Base-by-base conservation (phyloP, 2,329 filamentous ascomycete species). In the Pseudogymnoascus sp. region DNA sequence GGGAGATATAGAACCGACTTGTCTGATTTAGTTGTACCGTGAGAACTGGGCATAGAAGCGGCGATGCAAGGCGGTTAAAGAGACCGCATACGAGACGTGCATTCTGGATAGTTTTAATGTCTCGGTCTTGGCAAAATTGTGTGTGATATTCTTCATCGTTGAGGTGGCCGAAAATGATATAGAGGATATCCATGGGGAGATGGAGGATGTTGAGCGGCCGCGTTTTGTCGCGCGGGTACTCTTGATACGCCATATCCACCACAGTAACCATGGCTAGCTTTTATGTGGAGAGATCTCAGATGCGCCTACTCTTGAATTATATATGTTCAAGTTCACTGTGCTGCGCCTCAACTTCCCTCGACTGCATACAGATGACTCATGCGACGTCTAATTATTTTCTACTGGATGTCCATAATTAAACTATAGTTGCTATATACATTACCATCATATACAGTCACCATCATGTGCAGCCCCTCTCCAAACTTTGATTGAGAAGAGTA, bases 101-200 rank as follows among this genome's bases (percentile, higher is more conserved):
- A 11, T 14, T 31, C 61, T 62, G 36, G 14, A 48, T n/a, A 10
- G 37, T 62, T 45, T 62, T 39, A 1, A 11, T 10, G n/a, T 14
- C 25, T 0, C 7, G 3, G 5, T 39, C 25, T 4, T 37, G 4
- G 36, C 36, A 14, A 4, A 2, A 37, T 6, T 14, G 1, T n/a
- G 14, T 36, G 25, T 28, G 7, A 13, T 4, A 10, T 8, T 3
- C n/a, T 23, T 23, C 36, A 16, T 43, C 19, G 21, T 11, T 5
- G 36, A 62, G 31, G 19, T 25, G 11, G 37, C 31, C 61, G 13
- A 62, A 62, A 62, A 62, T 28, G 21, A 11, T 10, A 14, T 13
- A 21, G 8, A 62, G 39, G 61, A 62, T 51, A 62, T 62, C 61
- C n/a, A 48, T 11, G 16, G 61, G 61, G 14, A 62, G 61, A 21